Evolutionary conservation across 495 filamentous ascomycete genomes (phyloP), one percentile per base, ranked within the genome.

Genomic region (Lepraria neglecta): DNA sequence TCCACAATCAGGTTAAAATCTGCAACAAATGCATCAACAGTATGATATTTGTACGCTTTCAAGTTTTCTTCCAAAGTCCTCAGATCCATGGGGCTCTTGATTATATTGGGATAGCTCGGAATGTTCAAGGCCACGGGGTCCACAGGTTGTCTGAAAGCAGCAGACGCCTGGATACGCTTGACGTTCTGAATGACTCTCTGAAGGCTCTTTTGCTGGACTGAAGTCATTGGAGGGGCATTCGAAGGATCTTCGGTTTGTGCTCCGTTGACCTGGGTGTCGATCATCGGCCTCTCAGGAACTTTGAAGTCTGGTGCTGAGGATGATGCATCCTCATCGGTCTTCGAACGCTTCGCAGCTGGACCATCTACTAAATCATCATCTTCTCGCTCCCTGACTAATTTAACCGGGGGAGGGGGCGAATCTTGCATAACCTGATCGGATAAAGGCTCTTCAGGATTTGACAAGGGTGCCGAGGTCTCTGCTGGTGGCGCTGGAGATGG

Each of bases 51-150:
- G 47, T 79, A 76, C n/a, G 76, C 76, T 65, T 87, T 90, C 6
- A 97, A 73, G 64, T 89, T 91, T 43, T 82, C 74, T 65, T 97
- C 94, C 69, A 97, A 89, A 3, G 84, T 87, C 51, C 77, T 78
- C 14, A 98, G 79, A 70, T 97, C 94, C 78, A 92, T 90, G 0
- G 92, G 91, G 0, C 84, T 78, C 24, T 81, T 80, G 63, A 98
- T 81, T 64, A 89, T 82, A 3, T 79, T 77, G 3, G 74, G 76
- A 70, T 98, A 98, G 33, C 75, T 79, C 0, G 87, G 87, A 43
- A 90, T 86, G 56, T 84, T 85, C 59, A 89, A 67, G 38, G 79
- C 81, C 17, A 84, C 72, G 5, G 76, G 74, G 64, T 92, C 84
- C 6, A 98, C 94, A 1, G 95, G 86, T 45, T 84, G 80, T 50